phyloP scores from a whole-genome alignment of 768 basidiomycete genomes.

The Auriscalpium orientale region DNA sequence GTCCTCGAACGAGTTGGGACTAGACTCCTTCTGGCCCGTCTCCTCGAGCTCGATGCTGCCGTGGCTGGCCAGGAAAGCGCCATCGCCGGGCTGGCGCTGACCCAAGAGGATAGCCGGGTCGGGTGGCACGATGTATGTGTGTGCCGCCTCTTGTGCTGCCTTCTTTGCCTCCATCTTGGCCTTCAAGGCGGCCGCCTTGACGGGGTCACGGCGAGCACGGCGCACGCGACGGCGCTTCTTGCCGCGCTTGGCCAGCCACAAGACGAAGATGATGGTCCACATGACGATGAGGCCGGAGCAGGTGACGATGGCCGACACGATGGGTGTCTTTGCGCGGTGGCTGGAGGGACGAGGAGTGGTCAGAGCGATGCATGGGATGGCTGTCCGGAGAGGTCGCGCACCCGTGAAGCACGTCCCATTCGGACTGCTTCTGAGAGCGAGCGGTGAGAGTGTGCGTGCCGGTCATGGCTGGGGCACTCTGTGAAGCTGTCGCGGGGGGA shows the following conservation, averaged over 20 bases:
- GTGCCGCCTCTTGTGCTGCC: constrained; percentile 5
- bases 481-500: neutral
- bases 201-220: constrained; percentile 6
- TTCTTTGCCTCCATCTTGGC: neutral
- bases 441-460: neutral
- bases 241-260: constrained; percentile 8
- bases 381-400: neutral
- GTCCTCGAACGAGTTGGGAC: too few relatives aligned
- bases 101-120: constrained; percentile 13
- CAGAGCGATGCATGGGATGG: neutral
- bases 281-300: constrained; percentile 1
- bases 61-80: neutral
- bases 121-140: constrained; percentile 13
- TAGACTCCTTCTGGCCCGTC: neutral
- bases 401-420: constrained; percentile 4
- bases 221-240: constrained; percentile 8
- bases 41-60: constrained; percentile 2
- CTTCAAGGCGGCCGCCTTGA: neutral
- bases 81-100: constrained; percentile 8
- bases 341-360: neutral
- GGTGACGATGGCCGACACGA: constrained; percentile 10
- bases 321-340: constrained; percentile 12
- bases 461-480: neutral
- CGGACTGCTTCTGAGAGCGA: neutral
- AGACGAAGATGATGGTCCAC: constrained; percentile 6